phyloP scores from a whole-genome alignment of 768 basidiomycete genomes.

The Pisolithus orientalis region DNA sequence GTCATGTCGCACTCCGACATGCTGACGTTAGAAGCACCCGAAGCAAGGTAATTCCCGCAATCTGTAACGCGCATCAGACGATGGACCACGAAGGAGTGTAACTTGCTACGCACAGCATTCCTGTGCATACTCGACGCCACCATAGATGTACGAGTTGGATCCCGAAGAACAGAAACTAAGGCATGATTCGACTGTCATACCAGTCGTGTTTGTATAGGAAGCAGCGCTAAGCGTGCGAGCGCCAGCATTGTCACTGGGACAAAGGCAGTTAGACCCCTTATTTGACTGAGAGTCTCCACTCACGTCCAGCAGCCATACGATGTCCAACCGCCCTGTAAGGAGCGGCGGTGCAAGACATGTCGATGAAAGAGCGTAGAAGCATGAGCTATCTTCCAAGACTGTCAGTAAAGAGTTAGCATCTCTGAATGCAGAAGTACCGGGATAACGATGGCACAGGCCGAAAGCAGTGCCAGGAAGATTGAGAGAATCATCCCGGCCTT shows the following conservation, averaged over 20 bases:
- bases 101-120: conserved; percentile 50
- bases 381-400: not conserved
- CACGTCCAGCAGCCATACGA: conserved; percentile 60
- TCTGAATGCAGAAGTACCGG: conserved; percentile 1
- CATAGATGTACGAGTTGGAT: conserved; percentile 44
- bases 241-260: conserved; percentile 47
- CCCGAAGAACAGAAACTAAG: conserved; percentile 36
- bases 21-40: conserved; percentile 39
- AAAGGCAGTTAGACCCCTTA: conserved; percentile 2
- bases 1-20: conserved; percentile 52
- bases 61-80: conserved; percentile 33
- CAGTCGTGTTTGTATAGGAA: conserved; percentile 36
- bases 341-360: conserved; percentile 9
- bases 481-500: conserved; percentile 6
- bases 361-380: not conserved
- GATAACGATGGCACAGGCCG: not conserved
- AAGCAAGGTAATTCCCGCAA: conserved; percentile 52
- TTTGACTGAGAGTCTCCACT: conserved; percentile 15
- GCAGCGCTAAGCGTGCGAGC: conserved; percentile 52
- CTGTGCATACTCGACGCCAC: conserved; percentile 62
- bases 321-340: conserved; percentile 50
- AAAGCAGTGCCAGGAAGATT: conserved; percentile 1
- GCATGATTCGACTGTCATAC: conserved; percentile 59
- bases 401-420: not conserved
- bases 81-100: not conserved